Percentiles rank a stretch among this genome's conserved stretches.
These are phyloP conservation scores for Citrus sp. DNA, from an alignment of 345 rosid species.

Conservation along the genomic window DNA sequence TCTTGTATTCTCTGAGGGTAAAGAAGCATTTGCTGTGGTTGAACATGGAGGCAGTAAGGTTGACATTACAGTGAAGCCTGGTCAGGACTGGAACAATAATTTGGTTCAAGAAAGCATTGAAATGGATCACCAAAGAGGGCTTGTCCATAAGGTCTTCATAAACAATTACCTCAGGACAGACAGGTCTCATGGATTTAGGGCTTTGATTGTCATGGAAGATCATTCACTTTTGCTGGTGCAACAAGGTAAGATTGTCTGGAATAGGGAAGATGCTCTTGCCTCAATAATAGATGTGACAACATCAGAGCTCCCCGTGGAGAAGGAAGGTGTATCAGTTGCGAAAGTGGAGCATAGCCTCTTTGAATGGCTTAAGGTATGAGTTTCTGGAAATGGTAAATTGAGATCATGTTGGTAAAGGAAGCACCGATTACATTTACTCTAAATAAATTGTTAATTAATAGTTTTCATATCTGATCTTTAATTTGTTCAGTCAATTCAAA, in stretches of 20 bases:
- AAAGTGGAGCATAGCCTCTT: constrained; percentile 89
- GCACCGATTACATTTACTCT: background rate
- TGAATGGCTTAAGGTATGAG: constrained; percentile 93
- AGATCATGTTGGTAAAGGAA: background rate
- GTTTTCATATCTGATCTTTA: background rate
- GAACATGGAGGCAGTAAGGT: constrained; percentile 60
- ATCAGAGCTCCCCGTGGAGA: constrained; percentile 86
- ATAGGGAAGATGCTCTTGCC: constrained; percentile 93
- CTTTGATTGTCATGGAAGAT: constrained; percentile 97
- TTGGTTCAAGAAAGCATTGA: constrained; percentile 69
- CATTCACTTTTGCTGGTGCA: constrained; percentile 89
- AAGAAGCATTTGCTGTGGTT: constrained; percentile 66
- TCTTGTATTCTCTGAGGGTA: constrained; percentile 57
- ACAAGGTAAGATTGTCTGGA: constrained; percentile 94
- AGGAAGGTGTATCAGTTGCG: constrained; percentile 86
- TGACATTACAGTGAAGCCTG: constrained; percentile 69
- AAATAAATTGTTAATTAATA: background rate
- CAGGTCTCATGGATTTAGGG: constrained; percentile 92
- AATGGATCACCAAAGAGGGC: constrained; percentile 69
- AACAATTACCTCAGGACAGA: constrained; percentile 92
- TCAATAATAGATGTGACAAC: constrained; percentile 81
- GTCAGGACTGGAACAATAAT: constrained; percentile 59
- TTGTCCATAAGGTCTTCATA: constrained; percentile 82
- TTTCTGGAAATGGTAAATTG: constrained; percentile 9
- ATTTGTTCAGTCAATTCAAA: background rate